Evolutionary conservation across 108 stramenopile genomes (phyloP).

Genomic region (Ochromonas danica): DNA sequence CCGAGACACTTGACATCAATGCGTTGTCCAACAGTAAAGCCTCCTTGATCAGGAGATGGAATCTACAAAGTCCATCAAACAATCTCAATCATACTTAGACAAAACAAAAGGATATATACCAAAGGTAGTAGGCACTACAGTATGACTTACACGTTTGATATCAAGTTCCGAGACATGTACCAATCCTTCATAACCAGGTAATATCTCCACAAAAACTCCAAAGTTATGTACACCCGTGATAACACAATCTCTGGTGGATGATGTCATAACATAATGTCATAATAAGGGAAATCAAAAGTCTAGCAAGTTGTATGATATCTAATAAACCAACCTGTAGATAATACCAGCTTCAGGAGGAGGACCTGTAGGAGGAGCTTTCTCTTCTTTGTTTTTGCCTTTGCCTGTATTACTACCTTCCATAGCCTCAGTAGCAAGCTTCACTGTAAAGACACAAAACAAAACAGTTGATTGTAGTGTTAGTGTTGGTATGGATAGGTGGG

Average conservation of each 20-base stretch:
- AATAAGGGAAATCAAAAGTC: not conserved
- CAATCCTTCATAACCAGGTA: slow-evolving; percentile 46
- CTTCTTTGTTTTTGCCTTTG: too few species aligned
- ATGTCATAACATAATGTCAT: not conserved
- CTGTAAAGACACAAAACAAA: too few species aligned
- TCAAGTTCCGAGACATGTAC: slow-evolving; percentile 52
- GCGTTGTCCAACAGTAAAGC: not conserved
- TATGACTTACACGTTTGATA: slow-evolving; percentile 27
- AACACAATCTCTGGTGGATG: slow-evolving; percentile 23
- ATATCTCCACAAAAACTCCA: slow-evolving; percentile 49
- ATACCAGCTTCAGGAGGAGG: slow-evolving; percentile 8
- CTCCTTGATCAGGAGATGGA: not conserved
- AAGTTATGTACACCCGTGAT: slow-evolving; percentile 43
- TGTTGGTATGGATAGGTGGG: too few species aligned
- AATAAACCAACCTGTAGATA: not conserved
- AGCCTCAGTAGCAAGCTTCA: too few species aligned
- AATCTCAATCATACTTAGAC: not conserved
- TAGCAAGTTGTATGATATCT: not conserved
- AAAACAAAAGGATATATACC: not conserved
- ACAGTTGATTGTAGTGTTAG: too few species aligned
- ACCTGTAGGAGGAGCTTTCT: too few species aligned
- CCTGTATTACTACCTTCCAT: too few species aligned
- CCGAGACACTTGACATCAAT: slow-evolving; percentile 38
- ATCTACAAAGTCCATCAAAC: not conserved
- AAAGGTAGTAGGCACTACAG: not conserved